These are phyloP conservation scores for Pilaira anomala DNA, from an alignment of 192 early-diverging fungal genomes.

Conservation along the genomic window DNA sequence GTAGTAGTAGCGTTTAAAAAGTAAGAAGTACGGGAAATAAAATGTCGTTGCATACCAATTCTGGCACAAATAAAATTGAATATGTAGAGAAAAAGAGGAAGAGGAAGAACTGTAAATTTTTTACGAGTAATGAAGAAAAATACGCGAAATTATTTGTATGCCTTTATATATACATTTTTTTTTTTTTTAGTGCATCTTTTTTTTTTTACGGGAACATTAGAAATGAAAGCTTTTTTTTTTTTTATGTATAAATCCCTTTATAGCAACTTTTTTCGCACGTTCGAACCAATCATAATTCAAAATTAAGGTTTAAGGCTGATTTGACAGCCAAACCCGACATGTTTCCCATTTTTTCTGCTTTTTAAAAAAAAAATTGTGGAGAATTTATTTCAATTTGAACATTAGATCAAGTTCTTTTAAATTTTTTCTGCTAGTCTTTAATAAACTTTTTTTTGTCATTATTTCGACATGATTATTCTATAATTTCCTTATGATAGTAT, in stretches of 20 bases:
- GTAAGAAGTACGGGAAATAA: constrained; percentile 1
- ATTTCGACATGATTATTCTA: too few relatives aligned
- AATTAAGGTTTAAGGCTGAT: not conserved
- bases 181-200: not conserved
- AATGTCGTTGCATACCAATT: constrained; percentile 7
- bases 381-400: too few relatives aligned
- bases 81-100: not conserved
- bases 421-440: too few relatives aligned
- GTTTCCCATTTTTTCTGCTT: too few relatives aligned
- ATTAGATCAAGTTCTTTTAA: too few relatives aligned
- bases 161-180: not conserved
- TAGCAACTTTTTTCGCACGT: constrained; percentile 17
- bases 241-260: not conserved
- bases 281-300: constrained; percentile 14
- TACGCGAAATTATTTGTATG: not conserved
- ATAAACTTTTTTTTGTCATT: too few relatives aligned
- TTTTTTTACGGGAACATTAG: not conserved
- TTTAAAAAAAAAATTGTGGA: too few relatives aligned
- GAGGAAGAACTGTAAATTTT: too few relatives aligned
- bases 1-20: not conserved
- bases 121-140: not conserved
- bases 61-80: not conserved
- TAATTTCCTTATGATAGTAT: too few relatives aligned
- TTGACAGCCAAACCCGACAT: constrained; percentile 2
- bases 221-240: not conserved